phyloP scores from a whole-genome alignment of 805 yeast species.

The Ogataea allantospora region DNA sequence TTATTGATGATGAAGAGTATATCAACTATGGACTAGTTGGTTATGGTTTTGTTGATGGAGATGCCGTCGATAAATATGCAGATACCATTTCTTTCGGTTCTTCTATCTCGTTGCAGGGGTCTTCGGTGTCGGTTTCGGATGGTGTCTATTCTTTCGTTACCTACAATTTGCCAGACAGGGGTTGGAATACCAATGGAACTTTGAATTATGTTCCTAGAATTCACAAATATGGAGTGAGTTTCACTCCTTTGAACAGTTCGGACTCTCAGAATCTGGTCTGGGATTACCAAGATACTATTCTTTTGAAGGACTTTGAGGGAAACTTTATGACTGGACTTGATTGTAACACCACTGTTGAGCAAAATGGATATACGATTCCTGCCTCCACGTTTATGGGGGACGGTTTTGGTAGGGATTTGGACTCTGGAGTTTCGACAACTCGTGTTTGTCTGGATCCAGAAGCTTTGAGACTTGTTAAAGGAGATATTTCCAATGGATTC shows the following conservation, averaged over 20 bases:
- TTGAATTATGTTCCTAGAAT: slow-evolving; percentile 30
- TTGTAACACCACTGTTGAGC: slow-evolving; percentile 26
- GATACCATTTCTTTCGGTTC: slow-evolving; percentile 36
- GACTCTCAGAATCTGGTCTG: slow-evolving; percentile 25
- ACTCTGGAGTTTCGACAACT: slow-evolving; percentile 23
- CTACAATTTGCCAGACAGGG: slow-evolving; percentile 34
- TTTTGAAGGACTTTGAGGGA: slow-evolving; percentile 33
- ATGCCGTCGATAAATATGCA: slow-evolving; percentile 28
- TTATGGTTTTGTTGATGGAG: slow-evolving; percentile 28
- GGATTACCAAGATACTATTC: slow-evolving; percentile 29
- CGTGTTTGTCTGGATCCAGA: slow-evolving; percentile 34
- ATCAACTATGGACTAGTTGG: slow-evolving; percentile 31
- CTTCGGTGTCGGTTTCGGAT: slow-evolving; percentile 21
- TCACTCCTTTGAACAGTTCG: slow-evolving; percentile 26
- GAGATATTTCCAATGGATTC: slow-evolving; percentile 32
- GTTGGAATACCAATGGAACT: slow-evolving; percentile 35
- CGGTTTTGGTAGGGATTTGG: slow-evolving; percentile 30
- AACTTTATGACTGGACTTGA: slow-evolving; percentile 31
- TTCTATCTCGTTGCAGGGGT: slow-evolving; percentile 27
- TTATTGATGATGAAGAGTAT: slow-evolving; percentile 26
- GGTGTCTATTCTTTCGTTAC: slow-evolving; percentile 30
- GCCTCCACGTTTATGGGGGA: slow-evolving; percentile 31
- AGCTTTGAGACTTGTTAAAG: slow-evolving; percentile 28
- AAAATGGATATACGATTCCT: slow-evolving; percentile 29
- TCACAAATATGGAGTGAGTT: slow-evolving; percentile 24